phyloP scores from a whole-genome alignment of 176 grass and related monocot species.

The Carex littledalei region DNA sequence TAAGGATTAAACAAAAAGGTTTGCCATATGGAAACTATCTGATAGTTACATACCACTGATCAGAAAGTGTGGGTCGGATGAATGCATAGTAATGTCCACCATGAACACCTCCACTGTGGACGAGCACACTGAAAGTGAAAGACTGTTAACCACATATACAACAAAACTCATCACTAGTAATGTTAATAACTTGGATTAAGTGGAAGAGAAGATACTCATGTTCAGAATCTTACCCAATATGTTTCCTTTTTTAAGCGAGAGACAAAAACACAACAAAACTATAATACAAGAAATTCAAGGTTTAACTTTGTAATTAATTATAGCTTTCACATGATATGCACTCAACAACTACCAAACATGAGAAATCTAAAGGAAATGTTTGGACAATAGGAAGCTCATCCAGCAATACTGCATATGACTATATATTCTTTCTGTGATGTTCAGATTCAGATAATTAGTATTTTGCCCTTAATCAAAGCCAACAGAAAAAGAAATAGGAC shows the following conservation, averaged over 20 bases:
- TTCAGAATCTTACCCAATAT: neutral
- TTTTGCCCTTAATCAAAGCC: neutral
- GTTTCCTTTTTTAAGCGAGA: constrained; percentile 13
- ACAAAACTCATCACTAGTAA: neutral
- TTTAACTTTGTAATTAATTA: neutral
- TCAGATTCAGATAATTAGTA: neutral
- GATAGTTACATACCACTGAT: constrained; percentile 58
- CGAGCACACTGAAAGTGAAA: constrained; percentile 73
- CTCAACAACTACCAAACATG: neutral
- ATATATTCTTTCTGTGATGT: neutral
- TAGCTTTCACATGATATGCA: neutral
- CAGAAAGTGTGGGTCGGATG: constrained; percentile 86
- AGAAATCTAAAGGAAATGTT: neutral
- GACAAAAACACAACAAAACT: neutral
- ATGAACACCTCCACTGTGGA: constrained; percentile 93
- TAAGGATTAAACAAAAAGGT: neutral
- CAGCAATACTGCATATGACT: neutral
- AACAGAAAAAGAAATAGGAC: neutral
- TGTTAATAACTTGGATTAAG: neutral
- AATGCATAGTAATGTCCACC: constrained; percentile 99
- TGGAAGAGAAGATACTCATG: neutral
- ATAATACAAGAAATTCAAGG: neutral
- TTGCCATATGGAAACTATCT: neutral
- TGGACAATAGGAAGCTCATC: neutral
- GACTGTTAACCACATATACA: constrained; percentile 1